Conservation (phyloP, 2,329 filamentous ascomycete species). For the Eurotiales sp. region DNA sequence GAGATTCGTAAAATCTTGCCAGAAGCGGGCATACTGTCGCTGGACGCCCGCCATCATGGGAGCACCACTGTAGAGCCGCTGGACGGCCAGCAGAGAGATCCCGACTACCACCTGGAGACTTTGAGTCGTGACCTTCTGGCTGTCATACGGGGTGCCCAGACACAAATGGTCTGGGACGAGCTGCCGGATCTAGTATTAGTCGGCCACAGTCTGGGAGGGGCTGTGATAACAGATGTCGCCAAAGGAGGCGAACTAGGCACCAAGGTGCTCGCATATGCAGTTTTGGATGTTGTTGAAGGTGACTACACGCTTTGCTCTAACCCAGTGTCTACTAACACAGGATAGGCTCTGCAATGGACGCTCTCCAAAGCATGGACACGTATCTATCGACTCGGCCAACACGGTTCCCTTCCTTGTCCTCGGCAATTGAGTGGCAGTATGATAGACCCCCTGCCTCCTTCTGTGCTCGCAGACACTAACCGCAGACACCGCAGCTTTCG, state of each 20-base stretch:
- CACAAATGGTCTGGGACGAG: conserved; percentile 66
- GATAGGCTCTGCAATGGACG: conserved; percentile 84
- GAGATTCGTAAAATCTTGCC: conserved; percentile 76
- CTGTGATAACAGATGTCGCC: conserved; percentile 81
- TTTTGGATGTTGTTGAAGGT: conserved; percentile 90
- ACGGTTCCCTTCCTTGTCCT: conserved; percentile 70
- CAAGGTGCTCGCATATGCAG: conserved; percentile 76
- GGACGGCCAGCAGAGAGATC: conserved; percentile 31
- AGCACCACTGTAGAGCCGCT: conserved; percentile 47
- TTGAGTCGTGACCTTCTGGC: conserved; percentile 69
- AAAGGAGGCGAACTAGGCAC: conserved; percentile 61
- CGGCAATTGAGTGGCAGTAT: conserved; percentile 87
- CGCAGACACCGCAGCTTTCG: conserved; percentile 58
- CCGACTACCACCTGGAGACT: conserved; percentile 69
- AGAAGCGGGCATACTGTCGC: conserved; percentile 73
- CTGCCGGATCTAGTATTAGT: conserved; percentile 77
- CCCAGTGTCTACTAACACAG: background rate
- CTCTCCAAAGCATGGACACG: conserved; percentile 87
- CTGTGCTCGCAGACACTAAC: background rate
- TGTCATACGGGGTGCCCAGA: conserved; percentile 64
- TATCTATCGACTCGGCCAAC: conserved; percentile 79
- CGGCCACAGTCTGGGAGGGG: conserved; percentile 89
- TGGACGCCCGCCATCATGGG: conserved; percentile 86
- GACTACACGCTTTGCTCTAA: background rate
- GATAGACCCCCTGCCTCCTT: conserved; percentile 20